A percentile compares a stretch with the other conserved stretches of the same genome.
Conservation (phyloP, 2,329 filamentous ascomycete genomes). For the Periconia sp. region DNA sequence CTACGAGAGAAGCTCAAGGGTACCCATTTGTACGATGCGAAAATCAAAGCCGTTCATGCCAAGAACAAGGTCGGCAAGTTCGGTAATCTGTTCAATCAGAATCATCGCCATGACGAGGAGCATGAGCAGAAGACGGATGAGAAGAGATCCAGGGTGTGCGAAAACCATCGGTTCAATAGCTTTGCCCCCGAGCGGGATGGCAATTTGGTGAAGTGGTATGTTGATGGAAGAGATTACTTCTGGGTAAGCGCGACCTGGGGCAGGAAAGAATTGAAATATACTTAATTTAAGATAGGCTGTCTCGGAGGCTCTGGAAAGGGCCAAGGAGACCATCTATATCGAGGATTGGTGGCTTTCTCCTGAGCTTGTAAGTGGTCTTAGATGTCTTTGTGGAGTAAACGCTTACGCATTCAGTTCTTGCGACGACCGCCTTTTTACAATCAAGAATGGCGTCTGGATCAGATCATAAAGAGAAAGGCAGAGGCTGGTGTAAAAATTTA, state of each 20-base stretch:
- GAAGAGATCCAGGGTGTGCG: constrained; percentile 74
- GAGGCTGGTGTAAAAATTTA: constrained; percentile 95
- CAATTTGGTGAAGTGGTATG: constrained; percentile 95
- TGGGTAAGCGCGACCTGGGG: no score
- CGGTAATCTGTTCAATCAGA: constrained; percentile 75
- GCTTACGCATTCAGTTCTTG: constrained; percentile 62
- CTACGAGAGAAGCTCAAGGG: constrained; percentile 54
- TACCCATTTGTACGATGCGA: constrained; percentile 54
- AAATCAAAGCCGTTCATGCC: constrained; percentile 62
- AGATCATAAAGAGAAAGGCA: constrained; percentile 83
- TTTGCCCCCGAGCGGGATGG: constrained; percentile 87
- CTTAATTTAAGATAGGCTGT: constrained; percentile 62
- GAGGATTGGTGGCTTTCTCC: constrained; percentile 97
- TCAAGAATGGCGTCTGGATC: constrained; percentile 86
- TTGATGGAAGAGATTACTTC: constrained; percentile 94
- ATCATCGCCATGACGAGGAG: constrained; percentile 92
- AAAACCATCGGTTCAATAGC: constrained; percentile 83
- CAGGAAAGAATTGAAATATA: no score
- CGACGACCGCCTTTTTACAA: constrained; percentile 81
- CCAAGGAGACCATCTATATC: constrained; percentile 94
- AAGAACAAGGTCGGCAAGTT: constrained; percentile 71
- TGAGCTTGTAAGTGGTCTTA: constrained; percentile 59
- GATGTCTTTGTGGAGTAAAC: neutral
- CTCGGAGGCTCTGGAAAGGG: constrained; percentile 84
- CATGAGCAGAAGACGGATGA: constrained; percentile 85